phyloP scores from a whole-genome alignment of 257 asterid species.

The Nicotiana undulata region DNA sequence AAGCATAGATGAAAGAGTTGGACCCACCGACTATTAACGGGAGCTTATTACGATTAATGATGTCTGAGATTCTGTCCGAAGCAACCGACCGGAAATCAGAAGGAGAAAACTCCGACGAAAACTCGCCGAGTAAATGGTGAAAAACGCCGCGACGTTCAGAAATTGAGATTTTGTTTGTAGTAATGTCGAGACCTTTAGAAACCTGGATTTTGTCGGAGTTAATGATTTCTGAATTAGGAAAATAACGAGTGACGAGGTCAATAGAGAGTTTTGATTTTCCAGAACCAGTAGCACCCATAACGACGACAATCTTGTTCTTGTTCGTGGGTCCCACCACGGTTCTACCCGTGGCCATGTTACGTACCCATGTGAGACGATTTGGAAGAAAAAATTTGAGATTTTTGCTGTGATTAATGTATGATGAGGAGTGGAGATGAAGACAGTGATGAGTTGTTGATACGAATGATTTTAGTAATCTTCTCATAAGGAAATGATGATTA shows the following conservation, averaged over 20 bases:
- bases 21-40: conserved; percentile 92
- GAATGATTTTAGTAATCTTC: conserved; percentile 18
- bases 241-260: conserved; percentile 59
- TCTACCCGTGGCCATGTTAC: not conserved
- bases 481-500: conserved; percentile 31
- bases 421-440: conserved; percentile 7
- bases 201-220: conserved; percentile 91
- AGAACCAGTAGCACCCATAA: conserved; percentile 89
- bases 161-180: conserved; percentile 70
- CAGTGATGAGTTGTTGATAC: not conserved
- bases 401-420: not conserved
- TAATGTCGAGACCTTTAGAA: conserved; percentile 51
- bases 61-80: conserved; percentile 25
- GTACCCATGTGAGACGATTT: not conserved
- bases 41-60: conserved; percentile 20
- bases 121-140: conserved; percentile 77
- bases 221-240: conserved; percentile 56
- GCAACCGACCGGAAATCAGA: conserved; percentile 45
- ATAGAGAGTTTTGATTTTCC: conserved; percentile 83
- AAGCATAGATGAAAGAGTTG: conserved; percentile 63
- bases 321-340: too few relatives aligned
- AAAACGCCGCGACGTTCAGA: conserved; percentile 43
- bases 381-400: not conserved
- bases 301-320: conserved; percentile 39
- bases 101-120: conserved; percentile 47